These are phyloP conservation scores for Syzygium malaccense DNA, from an alignment of 441 rosid species.

Conservation along the genomic window DNA sequence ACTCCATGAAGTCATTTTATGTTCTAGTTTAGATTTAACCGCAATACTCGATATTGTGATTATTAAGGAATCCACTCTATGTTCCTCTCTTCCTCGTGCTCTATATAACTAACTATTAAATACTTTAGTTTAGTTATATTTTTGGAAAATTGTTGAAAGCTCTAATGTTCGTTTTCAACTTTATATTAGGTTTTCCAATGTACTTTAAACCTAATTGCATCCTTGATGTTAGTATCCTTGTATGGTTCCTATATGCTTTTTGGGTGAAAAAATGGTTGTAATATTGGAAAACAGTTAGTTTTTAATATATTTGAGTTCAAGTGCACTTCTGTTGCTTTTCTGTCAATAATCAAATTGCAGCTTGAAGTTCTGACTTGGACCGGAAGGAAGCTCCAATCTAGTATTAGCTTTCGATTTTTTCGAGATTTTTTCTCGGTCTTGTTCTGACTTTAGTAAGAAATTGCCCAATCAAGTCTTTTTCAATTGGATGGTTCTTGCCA, in stretches of 20 bases:
- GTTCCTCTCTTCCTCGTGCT: not conserved
- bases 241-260: not conserved
- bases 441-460: not conserved
- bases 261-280: not conserved
- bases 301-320: not conserved
- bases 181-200: not conserved
- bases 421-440: not conserved
- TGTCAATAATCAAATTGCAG: not conserved
- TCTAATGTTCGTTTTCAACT: not conserved
- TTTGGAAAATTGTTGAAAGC: not conserved
- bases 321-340: not conserved
- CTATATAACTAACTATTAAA: too few species aligned
- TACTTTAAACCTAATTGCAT: not conserved
- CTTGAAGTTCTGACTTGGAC: not conserved
- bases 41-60: too few species aligned
- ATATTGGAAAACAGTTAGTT: not conserved
- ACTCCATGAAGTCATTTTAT: too few species aligned
- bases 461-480: not conserved
- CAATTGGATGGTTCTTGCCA: not conserved
- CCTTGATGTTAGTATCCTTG: not conserved
- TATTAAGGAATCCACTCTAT: too few species aligned
- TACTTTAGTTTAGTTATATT: not conserved
- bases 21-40: too few species aligned
- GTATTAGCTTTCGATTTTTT: not conserved
- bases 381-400: not conserved